These are phyloP conservation scores for Bryoerythrophyllum caledonicum DNA, from an alignment of 225 moss, liverwort and hornwort species.

Conservation along the genomic window DNA sequence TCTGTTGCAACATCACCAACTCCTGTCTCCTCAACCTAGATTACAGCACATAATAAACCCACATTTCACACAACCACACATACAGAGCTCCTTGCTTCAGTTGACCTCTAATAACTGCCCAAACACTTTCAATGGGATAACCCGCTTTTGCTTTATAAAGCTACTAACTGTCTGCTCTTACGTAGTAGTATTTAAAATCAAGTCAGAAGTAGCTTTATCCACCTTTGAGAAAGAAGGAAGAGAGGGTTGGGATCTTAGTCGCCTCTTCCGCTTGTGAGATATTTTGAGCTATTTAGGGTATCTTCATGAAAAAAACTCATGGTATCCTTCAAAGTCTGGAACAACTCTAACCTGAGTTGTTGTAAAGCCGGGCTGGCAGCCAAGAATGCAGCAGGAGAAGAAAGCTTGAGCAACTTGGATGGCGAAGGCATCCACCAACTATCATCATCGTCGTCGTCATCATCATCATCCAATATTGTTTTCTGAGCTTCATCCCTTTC, in stretches of 20 bases:
- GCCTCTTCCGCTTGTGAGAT: no score
- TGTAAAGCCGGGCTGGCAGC: constrained; percentile 33
- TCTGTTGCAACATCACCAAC: constrained; percentile 18
- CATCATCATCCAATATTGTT: constrained; percentile 25
- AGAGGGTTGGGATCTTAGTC: no score
- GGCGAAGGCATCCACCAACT: constrained; percentile 46
- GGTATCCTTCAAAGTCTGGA: neutral
- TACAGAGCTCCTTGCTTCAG: neutral
- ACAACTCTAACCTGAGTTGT: constrained; percentile 44
- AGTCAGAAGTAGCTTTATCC: no score
- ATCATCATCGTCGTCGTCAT: constrained; percentile 35
- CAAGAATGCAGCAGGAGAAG: neutral
- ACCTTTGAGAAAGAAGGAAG: no score
- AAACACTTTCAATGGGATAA: no score
- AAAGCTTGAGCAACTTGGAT: constrained; percentile 30
- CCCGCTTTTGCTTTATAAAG: no score
- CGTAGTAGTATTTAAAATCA: no score
- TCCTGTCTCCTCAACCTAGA: constrained; percentile 33
- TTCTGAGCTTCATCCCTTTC: neutral
- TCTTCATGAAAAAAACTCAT: no score
- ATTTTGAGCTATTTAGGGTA: no score
- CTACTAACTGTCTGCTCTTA: no score
- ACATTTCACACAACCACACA: neutral
- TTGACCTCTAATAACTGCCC: no score
- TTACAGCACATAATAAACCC: constrained; percentile 7